Evolutionary conservation across 2,329 filamentous ascomycete species (phyloP), one percentile per base, ranked within the genome.

Genomic region (Ascochyta lentis): DNA sequence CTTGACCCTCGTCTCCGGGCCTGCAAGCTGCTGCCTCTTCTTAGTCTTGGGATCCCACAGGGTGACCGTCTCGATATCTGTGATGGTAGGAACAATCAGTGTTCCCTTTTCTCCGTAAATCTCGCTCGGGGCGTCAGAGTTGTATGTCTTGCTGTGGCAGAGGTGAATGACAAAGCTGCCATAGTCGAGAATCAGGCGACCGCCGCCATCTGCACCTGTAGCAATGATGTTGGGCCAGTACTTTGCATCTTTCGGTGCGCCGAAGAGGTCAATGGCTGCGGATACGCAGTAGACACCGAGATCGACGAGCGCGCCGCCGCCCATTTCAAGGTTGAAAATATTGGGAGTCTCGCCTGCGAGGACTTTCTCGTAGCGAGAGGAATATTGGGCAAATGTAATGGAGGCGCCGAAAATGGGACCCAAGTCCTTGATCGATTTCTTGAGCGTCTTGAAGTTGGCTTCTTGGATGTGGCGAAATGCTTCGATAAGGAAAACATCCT

Each of bases 401-500:
- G 66, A 76, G 8, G 79, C 80, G 41, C 80, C 80, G 53, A 76
- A 77, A 41, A 82, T 69, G 0, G 66, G 65, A 0, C 79, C 79
- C 2, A 82, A 61, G n/a, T 67, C 67, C 37, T 71, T 65, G 16
- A 80, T 68, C 9, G 64, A 64, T 6, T 66, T 56, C 40, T 78
- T 77, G 29, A 81, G 64, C 27, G 77, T 66, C 50, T 78, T 77
- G 74, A 79, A 82, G 66, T 81, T 81, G 38, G 72, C 69, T 68
- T 82, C 80, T 68, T 81, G 80, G 45, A 81, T 76, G 63, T 82
- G 80, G 33, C 80, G 71, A 71, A 75, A 81, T 15, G 80, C 80
- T 68, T 82, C 80, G 53, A 82, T 74, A 13, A 82, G 64, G 56
- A 78, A 76, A 9, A 80, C 72, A 15, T 70, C 67, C 22, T 80